Percentiles rank a stretch among this genome's conserved stretches.
Evolutionary conservation across 176 grass and related monocot genomes (phyloP).

Genomic region (Neostapfia colusana): DNA sequence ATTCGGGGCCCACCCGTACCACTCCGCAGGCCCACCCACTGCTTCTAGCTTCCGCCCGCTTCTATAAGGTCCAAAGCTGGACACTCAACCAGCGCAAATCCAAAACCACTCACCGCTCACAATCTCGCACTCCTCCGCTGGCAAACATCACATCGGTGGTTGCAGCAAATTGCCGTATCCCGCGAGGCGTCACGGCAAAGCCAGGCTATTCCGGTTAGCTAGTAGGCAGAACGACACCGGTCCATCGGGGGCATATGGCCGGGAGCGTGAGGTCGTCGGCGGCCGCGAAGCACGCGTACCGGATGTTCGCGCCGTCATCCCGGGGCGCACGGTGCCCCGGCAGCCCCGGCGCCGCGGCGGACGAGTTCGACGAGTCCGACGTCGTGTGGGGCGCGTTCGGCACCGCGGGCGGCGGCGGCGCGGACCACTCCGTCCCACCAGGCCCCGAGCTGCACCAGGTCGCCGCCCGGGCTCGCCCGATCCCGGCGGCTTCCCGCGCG

Average conservation of each 20-base stretch:
- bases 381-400: constrained; percentile 59
- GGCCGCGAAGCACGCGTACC: constrained; percentile 61
- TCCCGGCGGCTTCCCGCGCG: constrained; percentile 11
- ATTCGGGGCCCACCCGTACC: not conserved
- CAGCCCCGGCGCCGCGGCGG: not conserved
- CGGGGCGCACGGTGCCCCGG: constrained; percentile 36
- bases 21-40: not conserved
- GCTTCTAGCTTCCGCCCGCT: not conserved
- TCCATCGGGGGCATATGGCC: constrained; percentile 30
- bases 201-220: not conserved
- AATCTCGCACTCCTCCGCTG: not conserved
- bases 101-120: constrained; percentile 30
- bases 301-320: constrained; percentile 61
- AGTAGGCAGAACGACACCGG: not conserved
- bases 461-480: not conserved
- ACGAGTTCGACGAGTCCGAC: constrained; percentile 87
- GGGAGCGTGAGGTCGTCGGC: constrained; percentile 53
- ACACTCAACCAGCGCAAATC: constrained; percentile 8
- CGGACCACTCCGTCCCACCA: constrained; percentile 6
- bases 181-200: constrained; percentile 10
- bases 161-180: not conserved
- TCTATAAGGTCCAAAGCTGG: constrained; percentile 49
- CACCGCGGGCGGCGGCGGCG: not conserved
- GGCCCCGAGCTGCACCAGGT: not conserved
- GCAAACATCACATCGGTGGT: constrained; percentile 12